Evolutionary conservation across 2,329 filamentous ascomycete genomes (phyloP).

Genomic region (Colletotrichum camelliae): DNA sequence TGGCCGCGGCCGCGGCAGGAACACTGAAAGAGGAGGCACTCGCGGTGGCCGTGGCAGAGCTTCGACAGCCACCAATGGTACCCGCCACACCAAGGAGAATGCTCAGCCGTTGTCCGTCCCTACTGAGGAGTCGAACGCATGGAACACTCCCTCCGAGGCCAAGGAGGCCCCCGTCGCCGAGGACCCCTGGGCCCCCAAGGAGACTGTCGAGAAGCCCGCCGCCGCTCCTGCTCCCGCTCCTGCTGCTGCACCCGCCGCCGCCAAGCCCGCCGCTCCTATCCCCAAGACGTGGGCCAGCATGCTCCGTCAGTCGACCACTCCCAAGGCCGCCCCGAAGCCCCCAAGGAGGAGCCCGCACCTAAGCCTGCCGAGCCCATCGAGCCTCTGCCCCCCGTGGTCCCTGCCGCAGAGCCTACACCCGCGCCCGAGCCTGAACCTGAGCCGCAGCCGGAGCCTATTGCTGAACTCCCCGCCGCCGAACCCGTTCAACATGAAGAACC

Average conservation of each 20-base stretch:
- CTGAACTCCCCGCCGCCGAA: slow-evolving; percentile 33
- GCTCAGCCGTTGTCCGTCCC: slow-evolving; percentile 65
- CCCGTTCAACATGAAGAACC: slow-evolving; percentile 28
- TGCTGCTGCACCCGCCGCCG: slow-evolving; percentile 39
- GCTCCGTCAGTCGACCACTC: slow-evolving; percentile 64
- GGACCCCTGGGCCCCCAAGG: slow-evolving; percentile 48
- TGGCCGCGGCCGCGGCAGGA: slow-evolving; percentile 64
- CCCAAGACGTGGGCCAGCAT: slow-evolving; percentile 78
- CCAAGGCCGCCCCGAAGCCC: slow-evolving; percentile 62
- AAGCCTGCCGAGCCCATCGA: slow-evolving; percentile 53
- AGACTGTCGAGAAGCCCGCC: slow-evolving; percentile 41
- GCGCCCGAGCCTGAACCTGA: slow-evolving; percentile 36
- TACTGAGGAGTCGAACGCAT: slow-evolving; percentile 72
- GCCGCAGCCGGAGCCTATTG: slow-evolving; percentile 38
- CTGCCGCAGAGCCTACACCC: slow-evolving; percentile 26
- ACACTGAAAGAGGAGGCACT: slow-evolving; percentile 63
- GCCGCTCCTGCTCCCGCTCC: slow-evolving; percentile 34
- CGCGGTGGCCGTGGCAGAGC: slow-evolving; percentile 69
- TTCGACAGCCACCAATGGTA: slow-evolving; percentile 64
- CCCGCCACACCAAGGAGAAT: slow-evolving; percentile 57
- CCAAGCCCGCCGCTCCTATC: slow-evolving; percentile 43
- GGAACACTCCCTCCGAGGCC: slow-evolving; percentile 49
- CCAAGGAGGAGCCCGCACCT: slow-evolving; percentile 52
- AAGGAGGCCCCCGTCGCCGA: slow-evolving; percentile 29
- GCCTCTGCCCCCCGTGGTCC: slow-evolving; percentile 30